These are phyloP conservation scores for Cryphonectria radicalis DNA, from an alignment of 2,329 filamentous ascomycete genomes.

Conservation along the genomic window DNA sequence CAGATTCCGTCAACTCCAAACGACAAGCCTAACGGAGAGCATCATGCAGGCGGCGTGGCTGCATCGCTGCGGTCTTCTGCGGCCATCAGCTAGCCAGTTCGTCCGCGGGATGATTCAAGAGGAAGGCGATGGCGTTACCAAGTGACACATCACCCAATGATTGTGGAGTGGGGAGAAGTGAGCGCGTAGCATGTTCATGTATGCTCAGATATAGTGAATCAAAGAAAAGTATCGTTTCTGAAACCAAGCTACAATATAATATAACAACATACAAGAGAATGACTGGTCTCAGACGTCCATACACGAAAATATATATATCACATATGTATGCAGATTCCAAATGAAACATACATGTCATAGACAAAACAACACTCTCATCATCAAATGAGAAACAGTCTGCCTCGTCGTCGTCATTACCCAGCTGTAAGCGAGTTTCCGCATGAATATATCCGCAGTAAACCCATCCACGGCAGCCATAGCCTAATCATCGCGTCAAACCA, in stretches of 20 bases:
- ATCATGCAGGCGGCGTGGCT: not conserved
- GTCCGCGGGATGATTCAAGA: not conserved
- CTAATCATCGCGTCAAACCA: not conserved
- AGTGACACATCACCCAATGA: not conserved
- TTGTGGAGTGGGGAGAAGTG: not conserved
- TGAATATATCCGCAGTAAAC: constrained; percentile 1
- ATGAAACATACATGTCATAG: not conserved
- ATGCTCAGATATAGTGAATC: not conserved
- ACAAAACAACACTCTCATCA: not conserved
- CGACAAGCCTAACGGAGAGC: not conserved
- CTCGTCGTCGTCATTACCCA: not conserved
- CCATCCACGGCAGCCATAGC: not conserved
- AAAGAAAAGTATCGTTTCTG: not conserved
- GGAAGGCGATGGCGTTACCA: not conserved
- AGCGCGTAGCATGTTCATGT: not conserved
- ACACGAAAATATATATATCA: not conserved
- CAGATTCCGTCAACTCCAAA: not conserved
- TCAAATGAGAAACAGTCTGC: not conserved
- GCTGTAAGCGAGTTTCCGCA: not conserved
- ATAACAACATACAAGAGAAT: not conserved
- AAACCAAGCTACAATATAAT: not conserved
- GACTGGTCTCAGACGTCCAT: not conserved
- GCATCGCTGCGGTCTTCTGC: not conserved
- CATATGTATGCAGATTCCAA: not conserved
- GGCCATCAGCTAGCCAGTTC: not conserved